A percentile compares a stretch with the other conserved stretches of the same genome.
Evolutionary conservation across 2,329 filamentous ascomycete genomes (phyloP).

Genomic region (Colletotrichum sp.): DNA sequence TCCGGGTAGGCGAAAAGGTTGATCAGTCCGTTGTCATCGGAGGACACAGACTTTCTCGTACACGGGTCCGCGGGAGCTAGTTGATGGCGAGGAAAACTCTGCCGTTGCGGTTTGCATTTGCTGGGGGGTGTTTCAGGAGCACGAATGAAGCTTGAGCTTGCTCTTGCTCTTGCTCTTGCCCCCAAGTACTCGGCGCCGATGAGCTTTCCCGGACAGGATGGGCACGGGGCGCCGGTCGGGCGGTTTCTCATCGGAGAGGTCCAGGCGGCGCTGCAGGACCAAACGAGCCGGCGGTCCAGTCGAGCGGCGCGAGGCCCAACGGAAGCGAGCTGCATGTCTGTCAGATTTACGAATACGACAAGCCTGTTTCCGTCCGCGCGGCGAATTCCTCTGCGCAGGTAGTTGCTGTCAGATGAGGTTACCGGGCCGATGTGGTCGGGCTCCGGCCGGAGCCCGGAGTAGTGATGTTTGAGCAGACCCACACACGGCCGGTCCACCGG

Average conservation of each 20-base stretch:
- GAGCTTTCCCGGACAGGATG: background rate
- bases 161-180: background rate
- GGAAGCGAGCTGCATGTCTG: background rate
- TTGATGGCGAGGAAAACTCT: background rate
- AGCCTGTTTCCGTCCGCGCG: background rate
- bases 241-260: background rate
- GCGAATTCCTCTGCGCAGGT: background rate
- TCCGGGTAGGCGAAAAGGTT: constrained; percentile 4
- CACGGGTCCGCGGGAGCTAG: background rate
- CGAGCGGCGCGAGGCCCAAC: background rate
- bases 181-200: background rate
- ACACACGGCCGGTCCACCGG: background rate
- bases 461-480: background rate
- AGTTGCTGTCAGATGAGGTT: background rate
- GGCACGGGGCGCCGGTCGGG: background rate
- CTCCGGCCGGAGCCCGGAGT: background rate
- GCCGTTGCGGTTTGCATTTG: background rate
- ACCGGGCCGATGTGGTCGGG: background rate
- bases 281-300: background rate
- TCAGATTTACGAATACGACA: background rate
- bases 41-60: background rate
- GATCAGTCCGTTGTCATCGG: background rate
- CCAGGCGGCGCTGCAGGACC: background rate
- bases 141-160: constrained; percentile 13
- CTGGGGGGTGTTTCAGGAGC: constrained; percentile 6